These are phyloP conservation scores for Cryptococcus sp. DNA, from an alignment of 1,284 basidiomycete species.

Conservation along the genomic window DNA sequence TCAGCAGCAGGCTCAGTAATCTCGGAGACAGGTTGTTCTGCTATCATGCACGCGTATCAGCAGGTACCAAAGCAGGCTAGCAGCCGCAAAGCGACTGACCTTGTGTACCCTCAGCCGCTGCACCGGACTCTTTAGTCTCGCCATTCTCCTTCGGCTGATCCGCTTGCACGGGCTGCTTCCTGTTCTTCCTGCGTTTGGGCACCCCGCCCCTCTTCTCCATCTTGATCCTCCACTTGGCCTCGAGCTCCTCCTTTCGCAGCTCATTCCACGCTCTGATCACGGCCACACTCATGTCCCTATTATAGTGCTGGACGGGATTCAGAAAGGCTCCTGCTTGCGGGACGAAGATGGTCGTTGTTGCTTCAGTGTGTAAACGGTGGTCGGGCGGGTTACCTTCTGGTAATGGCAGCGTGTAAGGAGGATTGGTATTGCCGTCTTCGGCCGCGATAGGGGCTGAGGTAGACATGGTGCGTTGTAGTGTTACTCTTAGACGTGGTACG, in stretches of 20 bases:
- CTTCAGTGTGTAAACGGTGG: constrained; percentile 79
- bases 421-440: not conserved
- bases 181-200: constrained; percentile 26
- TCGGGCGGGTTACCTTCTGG: constrained; percentile 64
- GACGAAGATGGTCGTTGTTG: constrained; percentile 77
- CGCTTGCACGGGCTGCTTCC: constrained; percentile 18
- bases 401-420: constrained; percentile 40
- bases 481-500: no score
- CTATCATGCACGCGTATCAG: constrained; percentile 10
- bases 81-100: constrained; percentile 1
- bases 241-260: constrained; percentile 66
- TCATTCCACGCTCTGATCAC: constrained; percentile 77
- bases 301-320: constrained; percentile 98
- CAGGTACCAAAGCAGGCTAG: no score
- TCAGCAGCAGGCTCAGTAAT: no score
- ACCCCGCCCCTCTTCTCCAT: constrained; percentile 44
- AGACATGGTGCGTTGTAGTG: not conserved
- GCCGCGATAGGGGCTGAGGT: constrained; percentile 1
- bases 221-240: constrained; percentile 55
- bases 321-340: constrained; percentile 80
- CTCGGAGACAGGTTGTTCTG: constrained; percentile 17
- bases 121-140: not conserved
- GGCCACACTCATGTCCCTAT: constrained; percentile 88
- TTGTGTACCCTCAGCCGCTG: constrained; percentile 9
- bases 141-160: not conserved